Percentiles rank a stretch among this genome's conserved stretches.
Evolutionary conservation across 179 eudicot genomes (phyloP).

Genomic region (Beta corolliflora): DNA sequence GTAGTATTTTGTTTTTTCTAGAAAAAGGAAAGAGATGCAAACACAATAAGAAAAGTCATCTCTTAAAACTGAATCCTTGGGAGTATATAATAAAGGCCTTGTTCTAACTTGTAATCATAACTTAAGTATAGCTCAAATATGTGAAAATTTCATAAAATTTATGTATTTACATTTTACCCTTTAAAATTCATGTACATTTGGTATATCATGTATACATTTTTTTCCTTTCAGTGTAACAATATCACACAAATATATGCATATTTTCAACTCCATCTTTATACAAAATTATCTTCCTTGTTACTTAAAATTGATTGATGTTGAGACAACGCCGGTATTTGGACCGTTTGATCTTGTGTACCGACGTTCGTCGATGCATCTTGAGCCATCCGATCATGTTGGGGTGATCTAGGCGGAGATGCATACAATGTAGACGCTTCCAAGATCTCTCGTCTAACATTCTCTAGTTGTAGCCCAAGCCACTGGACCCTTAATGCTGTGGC

Average conservation of each 20-base stretch:
- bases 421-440: slow-evolving; percentile 49
- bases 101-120: too few relatives aligned
- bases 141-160: neutral
- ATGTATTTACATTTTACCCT: slow-evolving; percentile 4
- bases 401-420: slow-evolving; percentile 65
- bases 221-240: slow-evolving; percentile 9
- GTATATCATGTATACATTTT: slow-evolving; percentile 8
- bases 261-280: slow-evolving; percentile 2
- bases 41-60: too few relatives aligned
- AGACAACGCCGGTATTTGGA: slow-evolving; percentile 25
- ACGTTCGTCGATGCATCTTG: slow-evolving; percentile 16
- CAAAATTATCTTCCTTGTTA: slow-evolving; percentile 24
- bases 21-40: too few relatives aligned
- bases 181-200: slow-evolving; percentile 31
- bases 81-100: too few relatives aligned
- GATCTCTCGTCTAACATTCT: slow-evolving; percentile 41
- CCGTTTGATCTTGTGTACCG: slow-evolving; percentile 33
- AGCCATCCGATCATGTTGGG: slow-evolving; percentile 27
- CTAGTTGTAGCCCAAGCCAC: slow-evolving; percentile 48
- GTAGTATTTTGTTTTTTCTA: too few relatives aligned
- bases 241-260: neutral
- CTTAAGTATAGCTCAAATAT: neutral
- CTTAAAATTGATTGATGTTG: slow-evolving; percentile 12
- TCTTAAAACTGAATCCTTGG: too few relatives aligned
- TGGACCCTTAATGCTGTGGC: slow-evolving; percentile 59